Percentiles rank a stretch among this genome's conserved stretches.
These are phyloP conservation scores for Phytopythium ostracodes DNA, from an alignment of 352 stramenopile species.

Conservation along the genomic window DNA sequence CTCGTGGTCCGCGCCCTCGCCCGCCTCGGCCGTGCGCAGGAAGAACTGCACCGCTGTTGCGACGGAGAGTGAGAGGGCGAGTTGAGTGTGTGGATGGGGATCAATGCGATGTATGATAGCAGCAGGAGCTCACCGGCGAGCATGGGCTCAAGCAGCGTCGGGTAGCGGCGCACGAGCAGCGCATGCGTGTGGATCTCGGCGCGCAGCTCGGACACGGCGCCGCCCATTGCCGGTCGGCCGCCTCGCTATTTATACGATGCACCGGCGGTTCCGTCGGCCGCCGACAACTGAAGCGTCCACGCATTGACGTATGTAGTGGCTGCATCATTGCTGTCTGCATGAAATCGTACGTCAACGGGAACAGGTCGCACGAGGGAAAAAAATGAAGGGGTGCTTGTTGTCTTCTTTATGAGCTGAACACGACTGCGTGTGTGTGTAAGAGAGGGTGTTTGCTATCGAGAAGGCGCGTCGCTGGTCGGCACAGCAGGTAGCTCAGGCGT, in stretches of 20 bases:
- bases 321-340: no score
- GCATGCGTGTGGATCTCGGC: constrained; percentile 64
- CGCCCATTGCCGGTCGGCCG: constrained; percentile 37
- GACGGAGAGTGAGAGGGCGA: no score
- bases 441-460: background rate
- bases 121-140: constrained; percentile 27
- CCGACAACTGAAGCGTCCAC: no score
- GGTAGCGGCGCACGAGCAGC: constrained; percentile 51
- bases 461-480: background rate
- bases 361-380: no score
- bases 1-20: constrained; percentile 53
- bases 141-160: constrained; percentile 53
- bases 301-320: no score
- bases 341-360: no score
- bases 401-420: background rate
- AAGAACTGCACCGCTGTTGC: constrained; percentile 57
- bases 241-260: background rate
- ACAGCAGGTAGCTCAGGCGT: constrained; percentile 17
- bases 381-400: background rate
- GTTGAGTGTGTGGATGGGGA: no score
- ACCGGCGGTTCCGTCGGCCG: no score
- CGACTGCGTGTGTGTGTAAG: background rate
- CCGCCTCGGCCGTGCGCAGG: constrained; percentile 52
- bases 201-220: constrained; percentile 62
- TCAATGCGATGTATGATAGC: no score